Conservation (phyloP, 2,329 filamentous ascomycete species). For the Fusarium citri region DNA sequence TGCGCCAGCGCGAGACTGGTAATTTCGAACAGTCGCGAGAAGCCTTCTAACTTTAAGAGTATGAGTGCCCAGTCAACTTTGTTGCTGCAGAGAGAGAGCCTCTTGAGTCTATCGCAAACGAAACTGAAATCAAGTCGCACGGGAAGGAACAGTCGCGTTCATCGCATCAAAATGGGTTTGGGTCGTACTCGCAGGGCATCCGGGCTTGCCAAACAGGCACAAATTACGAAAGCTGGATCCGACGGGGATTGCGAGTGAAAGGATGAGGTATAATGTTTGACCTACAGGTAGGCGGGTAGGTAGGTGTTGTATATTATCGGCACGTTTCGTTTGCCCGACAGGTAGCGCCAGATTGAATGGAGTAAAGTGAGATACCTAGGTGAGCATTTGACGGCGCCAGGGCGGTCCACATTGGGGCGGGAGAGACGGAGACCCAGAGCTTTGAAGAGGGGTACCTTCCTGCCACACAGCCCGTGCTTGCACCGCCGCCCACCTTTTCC, state of each 20-base stretch:
- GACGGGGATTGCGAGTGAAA: not conserved
- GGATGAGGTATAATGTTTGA: conserved; percentile 5
- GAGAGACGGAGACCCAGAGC: conserved; percentile 28
- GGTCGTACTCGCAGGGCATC: conserved; percentile 10
- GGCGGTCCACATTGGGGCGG: conserved; percentile 31
- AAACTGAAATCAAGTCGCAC: conserved; percentile 34
- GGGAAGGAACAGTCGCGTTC: conserved; percentile 25
- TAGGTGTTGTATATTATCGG: conserved; percentile 25
- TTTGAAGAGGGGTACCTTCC: conserved; percentile 12
- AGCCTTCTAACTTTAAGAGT: conserved; percentile 10
- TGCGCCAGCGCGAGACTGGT: conserved; percentile 41
- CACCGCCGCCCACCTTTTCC: conserved; percentile 19
- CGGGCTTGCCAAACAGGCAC: not conserved
- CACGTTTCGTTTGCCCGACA: conserved; percentile 24
- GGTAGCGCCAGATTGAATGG: conserved; percentile 33
- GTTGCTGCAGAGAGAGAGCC: conserved; percentile 2
- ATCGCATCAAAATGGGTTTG: conserved; percentile 15
- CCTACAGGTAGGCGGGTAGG: not conserved
- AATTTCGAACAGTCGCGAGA: conserved; percentile 16
- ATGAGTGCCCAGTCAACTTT: conserved; percentile 1
- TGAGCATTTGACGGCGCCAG: conserved; percentile 26
- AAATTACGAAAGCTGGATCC: not conserved
- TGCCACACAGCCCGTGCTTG: conserved; percentile 17
- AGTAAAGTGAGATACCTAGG: conserved; percentile 27
- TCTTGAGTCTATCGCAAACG: conserved; percentile 29